phyloP scores from a whole-genome alignment of 2,329 filamentous ascomycete genomes.

The Podosphaera xanthii region DNA sequence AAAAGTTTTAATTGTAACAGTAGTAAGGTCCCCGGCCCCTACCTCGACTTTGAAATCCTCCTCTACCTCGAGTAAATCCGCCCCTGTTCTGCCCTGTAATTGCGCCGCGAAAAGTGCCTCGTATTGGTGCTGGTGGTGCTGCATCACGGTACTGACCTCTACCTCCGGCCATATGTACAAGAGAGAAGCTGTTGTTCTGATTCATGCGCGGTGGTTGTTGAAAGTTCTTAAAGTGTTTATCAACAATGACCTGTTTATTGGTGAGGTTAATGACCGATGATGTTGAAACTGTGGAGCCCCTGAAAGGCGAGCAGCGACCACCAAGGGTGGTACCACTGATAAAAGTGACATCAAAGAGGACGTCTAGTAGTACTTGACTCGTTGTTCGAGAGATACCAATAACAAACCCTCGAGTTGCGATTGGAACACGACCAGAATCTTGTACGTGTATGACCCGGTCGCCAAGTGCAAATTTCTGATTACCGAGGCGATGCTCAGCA shows the following conservation, averaged over 20 bases:
- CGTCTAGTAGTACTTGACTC: constrained; percentile 60
- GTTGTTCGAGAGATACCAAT: constrained; percentile 79
- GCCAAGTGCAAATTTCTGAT: constrained; percentile 63
- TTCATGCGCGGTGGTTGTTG: constrained; percentile 27
- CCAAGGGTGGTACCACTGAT: constrained; percentile 91
- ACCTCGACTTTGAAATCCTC: constrained; percentile 16
- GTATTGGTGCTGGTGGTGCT: constrained; percentile 28
- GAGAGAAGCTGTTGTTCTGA: background rate
- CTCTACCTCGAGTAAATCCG: constrained; percentile 17
- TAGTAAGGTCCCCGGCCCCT: constrained; percentile 3
- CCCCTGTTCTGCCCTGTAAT: constrained; percentile 23
- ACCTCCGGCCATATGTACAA: constrained; percentile 23
- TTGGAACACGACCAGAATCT: constrained; percentile 82
- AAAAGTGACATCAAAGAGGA: constrained; percentile 84
- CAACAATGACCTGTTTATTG: constrained; percentile 56
- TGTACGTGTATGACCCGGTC: constrained; percentile 86
- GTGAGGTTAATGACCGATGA: constrained; percentile 78
- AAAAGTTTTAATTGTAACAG: no score
- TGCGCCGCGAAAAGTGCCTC: constrained; percentile 34
- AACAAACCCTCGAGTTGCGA: constrained; percentile 80
- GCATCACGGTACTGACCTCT: constrained; percentile 38
- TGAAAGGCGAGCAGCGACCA: constrained; percentile 77
- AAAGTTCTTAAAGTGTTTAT: constrained; percentile 33
- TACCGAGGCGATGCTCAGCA: constrained; percentile 75
- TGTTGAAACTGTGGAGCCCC: constrained; percentile 72